Percentiles rank a stretch among this genome's conserved stretches.
Evolutionary conservation across 2,329 filamentous ascomycete genomes (phyloP).

Genomic region (Dactylonectria macrodidyma): DNA sequence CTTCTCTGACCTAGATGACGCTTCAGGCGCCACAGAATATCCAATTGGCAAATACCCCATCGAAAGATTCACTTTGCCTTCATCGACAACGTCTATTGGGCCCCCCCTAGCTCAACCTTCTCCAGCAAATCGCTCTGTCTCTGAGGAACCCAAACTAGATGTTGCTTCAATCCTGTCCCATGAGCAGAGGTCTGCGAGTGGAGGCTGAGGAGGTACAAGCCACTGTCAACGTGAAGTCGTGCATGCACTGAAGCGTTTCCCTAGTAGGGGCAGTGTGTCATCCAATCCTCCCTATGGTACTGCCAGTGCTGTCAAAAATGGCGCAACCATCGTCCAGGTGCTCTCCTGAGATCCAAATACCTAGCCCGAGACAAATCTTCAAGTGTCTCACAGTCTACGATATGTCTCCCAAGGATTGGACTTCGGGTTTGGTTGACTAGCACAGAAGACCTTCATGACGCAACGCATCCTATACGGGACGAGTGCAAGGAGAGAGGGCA

Average conservation of each 20-base stretch:
- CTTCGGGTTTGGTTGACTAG: constrained; percentile 45
- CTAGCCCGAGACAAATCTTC: constrained; percentile 40
- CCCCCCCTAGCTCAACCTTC: no score
- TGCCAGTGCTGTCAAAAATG: constrained; percentile 79
- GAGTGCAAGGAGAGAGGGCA: constrained; percentile 73
- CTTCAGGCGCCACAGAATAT: no score
- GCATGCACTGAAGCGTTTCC: constrained; percentile 69
- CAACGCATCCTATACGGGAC: constrained; percentile 71
- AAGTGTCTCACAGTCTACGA: constrained; percentile 47
- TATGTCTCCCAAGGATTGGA: constrained; percentile 47
- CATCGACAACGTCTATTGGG: no score
- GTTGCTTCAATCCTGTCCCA: constrained; percentile 67
- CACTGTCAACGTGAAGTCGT: constrained; percentile 65
- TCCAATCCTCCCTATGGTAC: constrained; percentile 79
- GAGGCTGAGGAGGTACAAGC: constrained; percentile 74
- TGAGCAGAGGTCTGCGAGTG: constrained; percentile 78
- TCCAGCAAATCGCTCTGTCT: no score
- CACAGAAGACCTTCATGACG: constrained; percentile 45
- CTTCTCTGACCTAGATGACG: constrained; percentile 53
- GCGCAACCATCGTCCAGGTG: constrained; percentile 56
- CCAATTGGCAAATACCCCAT: no score
- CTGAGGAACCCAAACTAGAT: no score
- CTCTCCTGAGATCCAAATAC: constrained; percentile 41
- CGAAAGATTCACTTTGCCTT: no score
- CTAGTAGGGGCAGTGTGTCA: constrained; percentile 78